Evolutionary conservation across 805 yeast species (phyloP).

Genomic region (Deakozyma indianensis): DNA sequence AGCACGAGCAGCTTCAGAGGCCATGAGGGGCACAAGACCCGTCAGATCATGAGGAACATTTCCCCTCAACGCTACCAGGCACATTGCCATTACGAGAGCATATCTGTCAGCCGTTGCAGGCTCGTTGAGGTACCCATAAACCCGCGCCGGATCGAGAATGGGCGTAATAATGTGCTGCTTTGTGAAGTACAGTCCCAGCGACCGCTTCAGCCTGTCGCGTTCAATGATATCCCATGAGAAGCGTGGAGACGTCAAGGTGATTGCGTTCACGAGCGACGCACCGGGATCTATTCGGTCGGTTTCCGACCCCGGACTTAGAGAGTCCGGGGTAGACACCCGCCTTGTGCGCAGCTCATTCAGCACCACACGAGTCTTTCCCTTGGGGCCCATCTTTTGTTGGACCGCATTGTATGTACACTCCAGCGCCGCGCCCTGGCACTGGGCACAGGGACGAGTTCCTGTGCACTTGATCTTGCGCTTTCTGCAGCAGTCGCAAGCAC

Average conservation of each 20-base stretch:
- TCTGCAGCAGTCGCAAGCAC: constrained; percentile 1
- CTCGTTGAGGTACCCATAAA: background rate
- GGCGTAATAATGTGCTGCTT: constrained; percentile 1
- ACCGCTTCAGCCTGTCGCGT: background rate
- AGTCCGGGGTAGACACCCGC: background rate
- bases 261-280: too few relatives aligned
- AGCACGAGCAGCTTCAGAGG: background rate
- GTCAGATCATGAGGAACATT: background rate
- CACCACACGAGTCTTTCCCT: background rate
- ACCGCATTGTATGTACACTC: background rate
- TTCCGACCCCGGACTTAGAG: background rate
- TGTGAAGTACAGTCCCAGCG: background rate
- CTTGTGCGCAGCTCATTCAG: background rate
- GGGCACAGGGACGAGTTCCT: background rate
- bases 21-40: background rate
- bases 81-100: background rate
- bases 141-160: background rate
- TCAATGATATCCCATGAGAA: background rate
- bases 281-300: background rate
- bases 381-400: background rate
- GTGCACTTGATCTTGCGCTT: constrained; percentile 1
- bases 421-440: background rate
- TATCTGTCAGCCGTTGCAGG: background rate
- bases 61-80: background rate
- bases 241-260: background rate